These are phyloP conservation scores for Cladophialophora bantiana DNA, from an alignment of 2,329 filamentous ascomycete genomes.

Conservation along the genomic window DNA sequence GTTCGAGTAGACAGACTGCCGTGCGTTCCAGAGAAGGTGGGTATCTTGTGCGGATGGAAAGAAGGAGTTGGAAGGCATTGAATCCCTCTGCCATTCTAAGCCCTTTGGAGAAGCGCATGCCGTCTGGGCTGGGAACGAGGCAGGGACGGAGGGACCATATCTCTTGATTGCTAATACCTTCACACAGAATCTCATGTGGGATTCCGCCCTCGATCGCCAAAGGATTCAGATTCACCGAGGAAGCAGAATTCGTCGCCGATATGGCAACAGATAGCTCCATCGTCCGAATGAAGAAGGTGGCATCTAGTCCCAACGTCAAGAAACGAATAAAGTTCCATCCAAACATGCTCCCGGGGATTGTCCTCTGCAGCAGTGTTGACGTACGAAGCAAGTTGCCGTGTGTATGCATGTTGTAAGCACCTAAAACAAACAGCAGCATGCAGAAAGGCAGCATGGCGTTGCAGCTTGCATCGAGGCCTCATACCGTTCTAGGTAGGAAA, in stretches of 20 bases:
- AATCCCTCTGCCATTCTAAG: neutral
- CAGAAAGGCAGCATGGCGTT: neutral
- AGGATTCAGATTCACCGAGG: neutral
- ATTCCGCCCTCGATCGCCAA: neutral
- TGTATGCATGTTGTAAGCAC: constrained; percentile 10
- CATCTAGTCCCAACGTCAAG: neutral
- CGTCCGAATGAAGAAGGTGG: constrained; percentile 1
- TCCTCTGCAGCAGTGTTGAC: constrained; percentile 2
- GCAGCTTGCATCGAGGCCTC: neutral
- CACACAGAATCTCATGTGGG: neutral
- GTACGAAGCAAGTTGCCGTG: neutral
- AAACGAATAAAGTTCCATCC: neutral
- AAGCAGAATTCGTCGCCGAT: neutral
- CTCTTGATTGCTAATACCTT: neutral
- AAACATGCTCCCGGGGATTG: neutral
- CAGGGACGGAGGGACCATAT: neutral
- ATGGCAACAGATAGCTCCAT: neutral
- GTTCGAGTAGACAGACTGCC: neutral
- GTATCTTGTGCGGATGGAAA: neutral
- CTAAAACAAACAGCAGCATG: constrained; percentile 8
- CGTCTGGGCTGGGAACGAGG: neutral
- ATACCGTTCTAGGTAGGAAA: neutral
- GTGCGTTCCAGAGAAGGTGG: neutral
- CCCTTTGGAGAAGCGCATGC: neutral
- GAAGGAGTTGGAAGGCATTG: neutral